Evolutionary conservation across 1,139 yeast species (phyloP), one percentile per base, ranked within the genome.

Genomic region (Lodderomyces oxycetoniae): DNA sequence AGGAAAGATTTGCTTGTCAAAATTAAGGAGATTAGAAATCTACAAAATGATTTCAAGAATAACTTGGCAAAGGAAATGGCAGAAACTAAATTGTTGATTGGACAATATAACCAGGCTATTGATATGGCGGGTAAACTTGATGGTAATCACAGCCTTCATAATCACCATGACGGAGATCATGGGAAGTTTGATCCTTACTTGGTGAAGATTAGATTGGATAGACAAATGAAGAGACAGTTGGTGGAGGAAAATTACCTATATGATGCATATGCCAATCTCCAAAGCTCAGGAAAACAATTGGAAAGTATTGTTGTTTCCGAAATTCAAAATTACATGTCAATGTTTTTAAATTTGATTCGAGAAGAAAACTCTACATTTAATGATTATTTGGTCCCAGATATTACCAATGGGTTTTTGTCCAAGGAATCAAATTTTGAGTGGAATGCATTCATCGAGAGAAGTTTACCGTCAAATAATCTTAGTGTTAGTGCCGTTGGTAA

Each of bases 301-400:
- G 97, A 89, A 58, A 78, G 82, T 44, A 91, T 87, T 41, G 93
- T 91, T 15, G 87, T 84, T 27, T 70, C 79, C 55, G 96, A 89
- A 54, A 67, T 91, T 35, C 97, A 89, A 61, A 80, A 78, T 47
- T 87, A 93, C 25, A 58, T 88, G 43, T 74, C 81, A 7, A 73
- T 72, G 31, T 89, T 81, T 59, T 83, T 93, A 23, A 77, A 75
- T 41, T 57, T 79, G 24, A 59, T 83, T 35, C 81, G 79, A 31
- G 76, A 74, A 41, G 89, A 85, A 53, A 79, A 86, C 27, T 79
- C 79, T 41, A 64, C 81, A 24, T 77, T 82, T 12, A 75, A 80
- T 42, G 78, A 79, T 44, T 70, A 70, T 37, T 64, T 87, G 41
- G 68, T 83, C 26, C 79, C 86, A 7, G 79, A 77, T 53, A 60